Percentiles rank a stretch among this genome's conserved stretches.
These are phyloP conservation scores for Mortierella sp. DNA, from an alignment of 371 early-diverging fungal genomes.

Conservation along the genomic window DNA sequence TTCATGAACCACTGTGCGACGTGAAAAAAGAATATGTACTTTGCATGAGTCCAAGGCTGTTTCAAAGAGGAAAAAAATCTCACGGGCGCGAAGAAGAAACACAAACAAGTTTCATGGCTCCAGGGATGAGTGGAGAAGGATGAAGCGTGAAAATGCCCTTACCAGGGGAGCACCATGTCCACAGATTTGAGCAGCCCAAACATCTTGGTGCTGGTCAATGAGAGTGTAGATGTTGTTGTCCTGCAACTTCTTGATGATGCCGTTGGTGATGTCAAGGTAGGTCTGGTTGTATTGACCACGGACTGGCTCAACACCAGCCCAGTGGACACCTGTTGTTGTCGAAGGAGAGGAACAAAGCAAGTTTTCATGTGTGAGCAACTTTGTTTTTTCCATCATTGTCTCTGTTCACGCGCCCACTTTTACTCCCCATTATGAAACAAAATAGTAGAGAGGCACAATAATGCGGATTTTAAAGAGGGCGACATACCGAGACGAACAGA, in stretches of 20 bases:
- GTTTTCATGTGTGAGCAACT: not conserved
- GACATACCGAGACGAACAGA: conserved; percentile 60
- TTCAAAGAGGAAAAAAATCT: not conserved
- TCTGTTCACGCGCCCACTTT: not conserved
- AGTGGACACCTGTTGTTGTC: conserved; percentile 53
- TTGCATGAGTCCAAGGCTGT: not conserved
- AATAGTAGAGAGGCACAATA: not conserved
- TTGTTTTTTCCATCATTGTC: not conserved
- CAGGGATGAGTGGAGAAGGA: not conserved
- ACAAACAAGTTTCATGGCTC: not conserved
- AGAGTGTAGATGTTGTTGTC: conserved; percentile 62
- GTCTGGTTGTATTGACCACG: conserved; percentile 66
- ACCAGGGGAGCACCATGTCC: conserved; percentile 70
- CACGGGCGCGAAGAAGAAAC: not conserved
- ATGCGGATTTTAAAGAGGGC: not conserved
- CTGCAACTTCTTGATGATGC: conserved; percentile 61
- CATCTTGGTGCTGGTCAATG: conserved; percentile 63
- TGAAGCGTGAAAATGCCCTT: not conserved
- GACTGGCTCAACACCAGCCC: conserved; percentile 73
- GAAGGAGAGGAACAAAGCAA: not conserved
- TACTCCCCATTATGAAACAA: not conserved
- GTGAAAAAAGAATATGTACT: not conserved
- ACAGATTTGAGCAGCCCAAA: conserved; percentile 62
- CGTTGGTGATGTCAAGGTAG: conserved; percentile 61
- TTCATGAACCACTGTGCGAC: conserved; percentile 62